phyloP scores from a whole-genome alignment of 2,329 filamentous ascomycete genomes.

The Monosporascus cannonballus region DNA sequence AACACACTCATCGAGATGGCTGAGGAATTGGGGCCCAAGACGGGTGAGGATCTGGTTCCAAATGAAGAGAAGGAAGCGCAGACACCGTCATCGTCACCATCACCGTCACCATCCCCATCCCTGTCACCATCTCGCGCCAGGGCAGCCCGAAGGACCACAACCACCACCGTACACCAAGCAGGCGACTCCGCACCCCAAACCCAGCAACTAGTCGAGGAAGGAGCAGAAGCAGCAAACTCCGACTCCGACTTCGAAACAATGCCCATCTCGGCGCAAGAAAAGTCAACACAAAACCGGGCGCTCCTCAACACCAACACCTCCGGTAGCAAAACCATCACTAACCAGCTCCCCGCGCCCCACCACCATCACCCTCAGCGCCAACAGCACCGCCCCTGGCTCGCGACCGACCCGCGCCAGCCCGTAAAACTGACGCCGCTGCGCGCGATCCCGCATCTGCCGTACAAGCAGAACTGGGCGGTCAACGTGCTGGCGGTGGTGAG shows the following conservation, averaged over 20 bases:
- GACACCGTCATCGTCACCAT: background rate
- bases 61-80: constrained; percentile 6
- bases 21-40: background rate
- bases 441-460: constrained; percentile 45
- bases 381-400: constrained; percentile 1
- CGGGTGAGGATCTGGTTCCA: background rate
- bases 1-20: constrained; percentile 28
- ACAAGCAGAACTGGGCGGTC: constrained; percentile 52
- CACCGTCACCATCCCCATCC: background rate
- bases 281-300: constrained; percentile 12
- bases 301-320: constrained; percentile 6
- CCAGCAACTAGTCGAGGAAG: constrained; percentile 2
- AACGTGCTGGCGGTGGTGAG: constrained; percentile 48
- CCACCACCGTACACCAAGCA: background rate
- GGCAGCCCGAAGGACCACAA: background rate
- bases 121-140: background rate
- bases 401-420: constrained; percentile 30
- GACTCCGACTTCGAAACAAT: constrained; percentile 32
- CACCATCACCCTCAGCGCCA: constrained; percentile 6
- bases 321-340: background rate
- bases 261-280: constrained; percentile 16
- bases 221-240: constrained; percentile 19
- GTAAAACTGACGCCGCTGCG: constrained; percentile 46
- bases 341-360: background rate
- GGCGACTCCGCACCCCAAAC: background rate